Base-by-base conservation (phyloP, 2,329 filamentous ascomycete genomes). In the Clonostachys chloroleuca region DNA sequence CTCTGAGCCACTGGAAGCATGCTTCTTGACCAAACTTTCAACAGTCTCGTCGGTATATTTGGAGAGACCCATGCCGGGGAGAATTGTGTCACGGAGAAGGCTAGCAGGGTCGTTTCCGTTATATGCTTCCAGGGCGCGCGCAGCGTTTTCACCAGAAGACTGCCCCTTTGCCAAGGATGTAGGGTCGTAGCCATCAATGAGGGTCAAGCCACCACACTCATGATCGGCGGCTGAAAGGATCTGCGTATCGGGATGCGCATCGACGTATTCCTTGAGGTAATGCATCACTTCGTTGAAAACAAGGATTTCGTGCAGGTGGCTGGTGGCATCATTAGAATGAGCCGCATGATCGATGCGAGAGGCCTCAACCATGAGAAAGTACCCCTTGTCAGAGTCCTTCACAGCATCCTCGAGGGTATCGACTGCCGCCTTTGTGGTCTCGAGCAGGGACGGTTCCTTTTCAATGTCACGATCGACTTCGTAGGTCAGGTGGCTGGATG, bases 331-430 rank as follows among this genome's bases (percentile, higher is more conserved):
- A 42, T 56, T 56, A 48, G 51, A 50, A 44, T 57, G 54, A 13
- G 46, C 56, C 10, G 55, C 55, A 43, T 59, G 55, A 43, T 54
- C 55, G 24, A 59, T 54, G 37, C 55, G 51, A 17, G 55, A 57
- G 8, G 56, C 56, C 47, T 57, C 56, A 17, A 57, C 50, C 55
- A 57, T 57, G 55, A 59, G 49, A 43, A 56, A 59, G 42, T 48
- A 59, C 14, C 55, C 56, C 41, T 49, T 49, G 17, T 47, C 20
- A 9, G 44, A 40, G 39, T 48, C 39, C 34, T 44, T 42, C 12
- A 51, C 52, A 12, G 51, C 51, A 5, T 43, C 45, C 18, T 51
- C 47, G 9, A 56, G 52, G 9, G 52, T 52, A n/a, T 49, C 46
- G 35, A 58, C 47, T 8, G 51, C 53, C 5, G 48, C 43, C 49